Evolutionary conservation across 495 filamentous ascomycete genomes (phyloP).

Genomic region (Tuber umbilicatum): DNA sequence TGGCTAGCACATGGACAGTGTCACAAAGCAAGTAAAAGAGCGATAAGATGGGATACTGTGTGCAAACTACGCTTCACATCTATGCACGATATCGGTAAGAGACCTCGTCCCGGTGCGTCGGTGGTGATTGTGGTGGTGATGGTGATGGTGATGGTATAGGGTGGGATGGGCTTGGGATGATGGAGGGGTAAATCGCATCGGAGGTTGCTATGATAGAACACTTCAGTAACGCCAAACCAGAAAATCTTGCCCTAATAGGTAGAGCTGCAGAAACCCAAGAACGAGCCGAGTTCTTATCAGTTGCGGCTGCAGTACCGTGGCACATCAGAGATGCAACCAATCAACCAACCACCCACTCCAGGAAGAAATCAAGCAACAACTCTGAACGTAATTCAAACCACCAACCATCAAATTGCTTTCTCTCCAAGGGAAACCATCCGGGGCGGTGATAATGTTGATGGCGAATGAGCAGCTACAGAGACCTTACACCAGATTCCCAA

Average conservation of each 20-base stretch:
- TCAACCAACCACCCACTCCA: background rate
- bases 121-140: background rate
- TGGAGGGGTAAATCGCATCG: constrained; percentile 33
- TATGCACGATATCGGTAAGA: background rate
- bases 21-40: background rate
- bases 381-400: constrained; percentile 3
- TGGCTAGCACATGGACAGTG: background rate
- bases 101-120: background rate
- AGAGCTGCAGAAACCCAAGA: constrained; percentile 20
- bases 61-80: background rate
- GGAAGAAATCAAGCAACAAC: background rate
- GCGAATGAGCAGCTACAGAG: background rate
- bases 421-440: background rate
- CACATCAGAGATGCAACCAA: background rate
- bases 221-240: background rate
- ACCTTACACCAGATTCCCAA: background rate
- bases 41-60: background rate
- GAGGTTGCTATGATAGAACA: background rate
- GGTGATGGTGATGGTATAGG: constrained; percentile 3
- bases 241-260: constrained; percentile 6
- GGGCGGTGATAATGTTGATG: background rate
- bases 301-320: constrained; percentile 6
- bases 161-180: constrained; percentile 8
- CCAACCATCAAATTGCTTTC: background rate
- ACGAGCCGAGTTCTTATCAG: constrained; percentile 24